These are phyloP conservation scores for Hericium alpestre DNA, from an alignment of 768 basidiomycete genomes.

Conservation along the genomic window DNA sequence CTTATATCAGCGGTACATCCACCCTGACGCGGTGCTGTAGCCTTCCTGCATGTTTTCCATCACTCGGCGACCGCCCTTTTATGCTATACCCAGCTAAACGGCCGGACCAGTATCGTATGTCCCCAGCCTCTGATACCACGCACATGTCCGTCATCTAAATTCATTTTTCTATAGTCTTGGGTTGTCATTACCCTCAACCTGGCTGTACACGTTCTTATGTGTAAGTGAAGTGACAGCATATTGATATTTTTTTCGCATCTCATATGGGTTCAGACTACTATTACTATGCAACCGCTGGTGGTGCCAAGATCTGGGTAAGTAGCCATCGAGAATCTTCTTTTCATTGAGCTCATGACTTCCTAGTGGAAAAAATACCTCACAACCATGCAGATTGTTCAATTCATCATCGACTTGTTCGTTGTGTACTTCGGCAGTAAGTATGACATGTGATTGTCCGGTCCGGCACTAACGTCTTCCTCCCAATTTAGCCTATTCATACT, in stretches of 20 bases:
- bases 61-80: constrained; percentile 95
- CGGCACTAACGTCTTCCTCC: neutral
- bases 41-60: constrained; percentile 98
- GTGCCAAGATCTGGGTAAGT: constrained; percentile 89
- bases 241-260: neutral
- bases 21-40: constrained; percentile 27
- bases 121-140: neutral
- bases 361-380: constrained; percentile 99
- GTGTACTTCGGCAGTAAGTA: constrained; percentile 93
- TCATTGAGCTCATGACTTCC: constrained; percentile 1
- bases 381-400: constrained; percentile 92
- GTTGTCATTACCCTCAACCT: constrained; percentile 87
- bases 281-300: constrained; percentile 97
- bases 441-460: neutral
- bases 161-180: constrained; percentile 65
- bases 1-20: neutral
- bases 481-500: constrained; percentile 66
- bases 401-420: constrained; percentile 80
- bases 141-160: neutral
- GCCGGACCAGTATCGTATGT: constrained; percentile 78
- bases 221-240: constrained; percentile 46
- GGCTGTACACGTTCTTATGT: constrained; percentile 94
- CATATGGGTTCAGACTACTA: constrained; percentile 69
- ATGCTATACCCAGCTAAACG: constrained; percentile 90
- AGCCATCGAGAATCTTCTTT: neutral